These are phyloP conservation scores for Naganishia albida DNA, from an alignment of 1,284 basidiomycete species.

Conservation along the genomic window DNA sequence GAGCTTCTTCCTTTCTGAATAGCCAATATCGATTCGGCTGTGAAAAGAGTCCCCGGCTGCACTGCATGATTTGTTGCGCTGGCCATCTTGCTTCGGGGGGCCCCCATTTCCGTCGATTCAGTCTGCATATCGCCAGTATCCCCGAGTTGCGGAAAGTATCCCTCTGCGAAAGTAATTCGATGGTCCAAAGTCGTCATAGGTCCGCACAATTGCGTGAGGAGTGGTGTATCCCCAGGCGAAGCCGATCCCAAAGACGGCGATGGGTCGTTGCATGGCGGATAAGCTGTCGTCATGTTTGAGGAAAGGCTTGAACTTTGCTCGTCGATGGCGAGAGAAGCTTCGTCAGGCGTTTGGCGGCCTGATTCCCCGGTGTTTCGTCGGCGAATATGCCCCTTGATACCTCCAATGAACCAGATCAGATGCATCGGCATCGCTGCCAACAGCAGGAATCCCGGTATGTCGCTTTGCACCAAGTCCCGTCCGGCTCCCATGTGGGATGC, in stretches of 20 bases:
- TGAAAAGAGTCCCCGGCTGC: too few relatives aligned
- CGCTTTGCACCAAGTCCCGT: constrained; percentile 46
- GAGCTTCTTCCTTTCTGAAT: too few relatives aligned
- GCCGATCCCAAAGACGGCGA: constrained; percentile 17
- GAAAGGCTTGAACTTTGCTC: neutral
- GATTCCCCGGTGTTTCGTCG: constrained; percentile 35
- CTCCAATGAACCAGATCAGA: constrained; percentile 61
- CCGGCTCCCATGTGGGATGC: constrained; percentile 10
- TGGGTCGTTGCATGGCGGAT: constrained; percentile 1
- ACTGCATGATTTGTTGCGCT: too few relatives aligned
- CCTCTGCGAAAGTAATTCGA: too few relatives aligned
- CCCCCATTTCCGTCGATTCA: too few relatives aligned
- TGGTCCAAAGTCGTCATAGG: neutral
- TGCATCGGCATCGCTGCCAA: constrained; percentile 59
- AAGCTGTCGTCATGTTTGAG: neutral
- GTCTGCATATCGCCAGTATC: too few relatives aligned
- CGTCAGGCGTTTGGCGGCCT: neutral
- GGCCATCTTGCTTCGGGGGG: too few relatives aligned
- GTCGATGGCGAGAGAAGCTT: neutral
- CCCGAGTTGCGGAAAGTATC: too few relatives aligned
- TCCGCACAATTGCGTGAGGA: constrained; percentile 44
- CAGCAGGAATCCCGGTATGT: constrained; percentile 56
- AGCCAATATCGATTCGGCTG: too few relatives aligned
- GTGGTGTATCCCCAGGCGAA: constrained; percentile 47
- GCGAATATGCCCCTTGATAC: constrained; percentile 59